Percentiles rank a stretch among this genome's conserved stretches.
phyloP scores from a whole-genome alignment of 148 eudicot genomes.

The Polygonum maritimum region DNA sequence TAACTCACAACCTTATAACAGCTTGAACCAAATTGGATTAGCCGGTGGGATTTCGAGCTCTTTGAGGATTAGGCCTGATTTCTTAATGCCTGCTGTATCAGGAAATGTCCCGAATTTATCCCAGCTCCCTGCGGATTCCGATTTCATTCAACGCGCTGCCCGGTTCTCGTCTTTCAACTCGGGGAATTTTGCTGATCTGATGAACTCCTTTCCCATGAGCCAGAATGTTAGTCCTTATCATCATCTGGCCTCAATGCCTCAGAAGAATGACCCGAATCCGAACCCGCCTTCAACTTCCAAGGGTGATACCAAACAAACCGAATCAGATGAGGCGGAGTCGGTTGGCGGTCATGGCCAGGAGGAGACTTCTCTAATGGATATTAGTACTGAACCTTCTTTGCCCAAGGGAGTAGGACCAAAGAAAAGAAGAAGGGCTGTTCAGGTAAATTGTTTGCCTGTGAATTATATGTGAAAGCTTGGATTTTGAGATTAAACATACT shows the following conservation, averaged over 20 bases:
- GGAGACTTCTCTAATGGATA: constrained; percentile 22
- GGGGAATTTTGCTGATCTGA: constrained; percentile 51
- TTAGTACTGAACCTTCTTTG: constrained; percentile 25
- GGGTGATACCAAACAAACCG: constrained; percentile 45
- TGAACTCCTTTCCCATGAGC: constrained; percentile 46
- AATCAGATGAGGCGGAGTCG: constrained; percentile 52
- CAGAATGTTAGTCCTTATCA: constrained; percentile 34
- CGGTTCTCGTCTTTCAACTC: constrained; percentile 78
- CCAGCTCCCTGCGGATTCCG: constrained; percentile 84
- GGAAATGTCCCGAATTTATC: constrained; percentile 53
- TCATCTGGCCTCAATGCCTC: constrained; percentile 26
- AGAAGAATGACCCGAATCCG: constrained; percentile 21
- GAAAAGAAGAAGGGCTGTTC: constrained; percentile 70
- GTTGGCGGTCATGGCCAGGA: constrained; percentile 43
- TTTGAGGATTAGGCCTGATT: constrained; percentile 20
- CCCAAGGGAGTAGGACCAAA: constrained; percentile 36
- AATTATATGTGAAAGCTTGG: not conserved
- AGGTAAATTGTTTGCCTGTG: constrained; percentile 32
- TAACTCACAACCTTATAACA: constrained; percentile 36
- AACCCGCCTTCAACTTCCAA: constrained; percentile 29
- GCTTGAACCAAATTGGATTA: constrained; percentile 48
- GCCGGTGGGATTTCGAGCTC: constrained; percentile 30
- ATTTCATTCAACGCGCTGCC: constrained; percentile 89
- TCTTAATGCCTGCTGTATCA: constrained; percentile 39
- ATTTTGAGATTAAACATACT: not conserved